Evolutionary conservation across 2,329 filamentous ascomycete genomes (phyloP), one percentile per base, ranked within the genome.

Genomic region (Aspergillus proliferans): DNA sequence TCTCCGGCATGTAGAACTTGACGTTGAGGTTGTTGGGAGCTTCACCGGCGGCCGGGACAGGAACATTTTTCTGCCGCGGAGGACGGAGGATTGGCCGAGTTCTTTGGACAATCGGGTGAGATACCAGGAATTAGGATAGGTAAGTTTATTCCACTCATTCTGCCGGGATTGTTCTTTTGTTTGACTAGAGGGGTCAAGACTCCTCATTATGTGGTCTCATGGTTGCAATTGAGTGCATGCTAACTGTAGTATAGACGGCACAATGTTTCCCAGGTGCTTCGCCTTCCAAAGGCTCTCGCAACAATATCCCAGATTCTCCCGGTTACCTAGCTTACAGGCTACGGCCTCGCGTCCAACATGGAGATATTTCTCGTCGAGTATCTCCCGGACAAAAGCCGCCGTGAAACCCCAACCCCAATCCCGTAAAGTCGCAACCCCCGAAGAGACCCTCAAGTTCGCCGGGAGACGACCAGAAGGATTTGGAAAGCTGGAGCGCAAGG

Each of bases 401-500:
- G 49, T 45, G 40, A 54, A 52, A 47, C 34, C 43, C 43, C 36
- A 53, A 34, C 44, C 55, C 19, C 22, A 45, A 36, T 47, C 46
- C 39, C 40, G 52, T 46, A 53, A 53, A 51, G 34, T 50, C 24
- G 7, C 47, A 43, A 22, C 43, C 4, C 42, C 47, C 18, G 55
- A 59, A 52, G 54, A 58, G 21, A 55, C 54, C 4, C 47, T 62
- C 19, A 61, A 56, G 28, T 63, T 59, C 45, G 58, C 59, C 12
- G 58, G 58, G 21, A 49, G 50, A 52, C 55, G 58, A 30, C 53
- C 68, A 49, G 61, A 75, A 71, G 58, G 73, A 69, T 47, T 82
- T 77, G 67, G 74, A 76, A 58, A 76, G 76, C 52, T 76, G 18
- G 62, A 65, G 40, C 51, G 58, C 6, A 66, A 75, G 51, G 75